Base-by-base conservation (phyloP, 768 basidiomycete species). In the Dioszegia crocea region DNA sequence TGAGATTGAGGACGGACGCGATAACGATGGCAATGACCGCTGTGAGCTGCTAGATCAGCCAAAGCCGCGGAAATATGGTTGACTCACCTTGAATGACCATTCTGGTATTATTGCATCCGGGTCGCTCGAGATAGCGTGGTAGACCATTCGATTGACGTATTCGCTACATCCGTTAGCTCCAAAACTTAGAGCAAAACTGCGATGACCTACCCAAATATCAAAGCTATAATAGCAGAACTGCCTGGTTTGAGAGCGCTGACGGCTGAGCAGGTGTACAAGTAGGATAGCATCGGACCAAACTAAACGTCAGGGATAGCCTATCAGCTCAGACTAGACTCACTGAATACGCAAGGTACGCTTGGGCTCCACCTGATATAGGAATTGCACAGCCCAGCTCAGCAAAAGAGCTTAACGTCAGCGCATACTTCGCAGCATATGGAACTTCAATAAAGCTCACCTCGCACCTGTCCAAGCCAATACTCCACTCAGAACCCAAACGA, bases 401-500 rank as follows among this genome's bases (percentile, higher is more conserved):
- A 73, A 86, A 96, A 72, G 89, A 91, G 75, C 89, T 91, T 26
- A 2, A 54, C 2, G 39, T 51, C 46, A 57, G 58, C 49, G 38
- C 1, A 16, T 17, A 12, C 24, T 19, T 29, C 46, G 38, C 26
- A 11, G 9, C 29, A 21, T 16, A 10, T 27, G 6, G 17, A 3
- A 17, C 2, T 3, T 16, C 36, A 33, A 45, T 21, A 21, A 17
- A 33, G 23, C 68, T 63, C 61, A 76, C 66, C 67, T 75, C 4
- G 91, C 91, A 19, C 94, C 94, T 2, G 94, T 96, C 94, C 93
- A 97, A 5, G 84, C 89, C 10, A 98, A 80, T 23, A 93, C 54
- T 5, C 92, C 94, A 55, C 89, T 86, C 2, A 82, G 79, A 5
- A 89, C 63, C 93, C 94, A 97, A 3, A 96, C 88, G 17, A 82